Evolutionary conservation across 2,329 filamentous ascomycete genomes (phyloP).

Genomic region (Mycogone perniciosa): DNA sequence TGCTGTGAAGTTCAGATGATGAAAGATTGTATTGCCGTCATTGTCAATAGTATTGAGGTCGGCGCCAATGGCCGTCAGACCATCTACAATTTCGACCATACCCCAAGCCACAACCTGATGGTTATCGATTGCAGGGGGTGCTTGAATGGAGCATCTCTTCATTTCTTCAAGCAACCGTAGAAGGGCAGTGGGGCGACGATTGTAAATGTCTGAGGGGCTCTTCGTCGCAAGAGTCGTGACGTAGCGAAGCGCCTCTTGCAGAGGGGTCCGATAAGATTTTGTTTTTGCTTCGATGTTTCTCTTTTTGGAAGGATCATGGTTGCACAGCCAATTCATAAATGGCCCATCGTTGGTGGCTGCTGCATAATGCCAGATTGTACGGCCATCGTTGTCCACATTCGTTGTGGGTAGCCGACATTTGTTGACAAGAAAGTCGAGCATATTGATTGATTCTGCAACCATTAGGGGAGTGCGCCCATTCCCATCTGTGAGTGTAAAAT

Average conservation of each 20-base stretch:
- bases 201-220: not conserved
- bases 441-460: slow-evolving; percentile 22
- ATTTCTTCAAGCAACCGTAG: not conserved
- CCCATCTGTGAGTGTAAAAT: slow-evolving; percentile 23
- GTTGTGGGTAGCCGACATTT: slow-evolving; percentile 23
- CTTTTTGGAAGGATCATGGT: slow-evolving; percentile 22
- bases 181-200: not conserved
- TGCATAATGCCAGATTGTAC: slow-evolving; percentile 34
- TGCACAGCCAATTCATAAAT: slow-evolving; percentile 25
- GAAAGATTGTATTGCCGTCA: slow-evolving; percentile 17
- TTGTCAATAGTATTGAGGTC: slow-evolving; percentile 13
- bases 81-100: slow-evolving; percentile 16
- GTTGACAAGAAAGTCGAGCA: slow-evolving; percentile 23
- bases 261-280: slow-evolving; percentile 22
- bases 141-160: not conserved
- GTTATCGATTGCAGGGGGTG: not conserved
- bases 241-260: slow-evolving; percentile 25
- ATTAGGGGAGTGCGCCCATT: slow-evolving; percentile 31
- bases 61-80: slow-evolving; percentile 16
- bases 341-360: slow-evolving; percentile 27
- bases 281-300: slow-evolving; percentile 22
- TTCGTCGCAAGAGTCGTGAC: slow-evolving; percentile 1
- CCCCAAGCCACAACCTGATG: slow-evolving; percentile 19
- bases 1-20: slow-evolving; percentile 22
- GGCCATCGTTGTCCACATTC: slow-evolving; percentile 24